These are phyloP conservation scores for Mycena albidolilacea DNA, from an alignment of 768 basidiomycete genomes.

Conservation along the genomic window DNA sequence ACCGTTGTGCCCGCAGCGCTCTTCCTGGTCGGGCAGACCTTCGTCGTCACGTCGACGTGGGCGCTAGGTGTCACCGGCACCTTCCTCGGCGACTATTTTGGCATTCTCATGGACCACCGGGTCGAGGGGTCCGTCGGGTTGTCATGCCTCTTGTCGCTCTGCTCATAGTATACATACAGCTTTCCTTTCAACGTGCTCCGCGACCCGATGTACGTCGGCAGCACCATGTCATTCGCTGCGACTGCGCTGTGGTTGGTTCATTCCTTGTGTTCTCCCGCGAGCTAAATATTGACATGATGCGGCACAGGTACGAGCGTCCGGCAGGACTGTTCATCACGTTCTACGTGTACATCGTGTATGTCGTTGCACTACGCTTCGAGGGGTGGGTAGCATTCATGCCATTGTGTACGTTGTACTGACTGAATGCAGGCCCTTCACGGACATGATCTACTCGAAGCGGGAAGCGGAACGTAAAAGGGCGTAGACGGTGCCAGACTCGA, in stretches of 20 bases:
- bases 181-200: slow-evolving; percentile 96
- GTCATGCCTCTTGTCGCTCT: not conserved
- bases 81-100: slow-evolving; percentile 90
- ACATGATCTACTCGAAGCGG: slow-evolving; percentile 83
- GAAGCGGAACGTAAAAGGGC: slow-evolving; percentile 52
- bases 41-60: slow-evolving; percentile 92
- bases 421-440: slow-evolving; percentile 76
- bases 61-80: slow-evolving; percentile 95
- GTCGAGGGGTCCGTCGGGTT: slow-evolving; percentile 76
- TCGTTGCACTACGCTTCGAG: slow-evolving; percentile 89
- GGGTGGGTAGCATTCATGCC: slow-evolving; percentile 69
- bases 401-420: slow-evolving; percentile 18
- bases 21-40: slow-evolving; percentile 82
- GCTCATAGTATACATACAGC: slow-evolving; percentile 44
- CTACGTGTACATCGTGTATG: slow-evolving; percentile 89
- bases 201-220: slow-evolving; percentile 98
- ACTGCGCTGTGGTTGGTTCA: slow-evolving; percentile 85
- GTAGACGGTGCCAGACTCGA: slow-evolving; percentile 17
- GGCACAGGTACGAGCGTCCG: slow-evolving; percentile 84
- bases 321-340: slow-evolving; percentile 85
- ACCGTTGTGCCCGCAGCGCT: slow-evolving; percentile 72
- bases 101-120: slow-evolving; percentile 87
- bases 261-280: slow-evolving; percentile 2
- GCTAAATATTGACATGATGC: slow-evolving; percentile 7
- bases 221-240: slow-evolving; percentile 90